phyloP scores from a whole-genome alignment of 768 basidiomycete genomes.

The Leucosporidium scottii region DNA sequence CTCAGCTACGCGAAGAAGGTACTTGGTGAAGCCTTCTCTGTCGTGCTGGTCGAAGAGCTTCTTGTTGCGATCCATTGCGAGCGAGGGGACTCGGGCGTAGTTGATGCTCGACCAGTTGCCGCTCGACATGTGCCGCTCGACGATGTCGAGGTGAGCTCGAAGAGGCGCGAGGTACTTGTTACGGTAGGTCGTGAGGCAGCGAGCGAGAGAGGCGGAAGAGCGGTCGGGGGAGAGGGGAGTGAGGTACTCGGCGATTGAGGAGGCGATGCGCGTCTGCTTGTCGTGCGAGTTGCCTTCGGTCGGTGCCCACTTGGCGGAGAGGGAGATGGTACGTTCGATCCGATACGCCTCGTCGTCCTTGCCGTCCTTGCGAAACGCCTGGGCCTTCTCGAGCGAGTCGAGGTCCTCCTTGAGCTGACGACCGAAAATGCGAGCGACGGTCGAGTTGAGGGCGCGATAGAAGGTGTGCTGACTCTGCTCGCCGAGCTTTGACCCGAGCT shows the following conservation, averaged over 20 bases:
- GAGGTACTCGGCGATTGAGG: slow-evolving; percentile 5
- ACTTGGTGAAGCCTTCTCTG: slow-evolving; percentile 51
- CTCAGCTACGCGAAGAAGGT: slow-evolving; percentile 53
- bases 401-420: slow-evolving; percentile 31
- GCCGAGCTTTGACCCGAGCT: neutral
- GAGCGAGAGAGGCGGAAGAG: neutral
- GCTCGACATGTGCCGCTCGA: slow-evolving; percentile 59
- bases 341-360: neutral
- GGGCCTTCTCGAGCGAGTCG: slow-evolving; percentile 20
- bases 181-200: slow-evolving; percentile 43
- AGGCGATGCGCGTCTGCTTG: neutral
- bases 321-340: slow-evolving; percentile 21
- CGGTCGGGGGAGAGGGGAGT: neutral
- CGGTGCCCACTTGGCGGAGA: slow-evolving; percentile 37
- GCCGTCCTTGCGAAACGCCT: neutral
- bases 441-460: slow-evolving; percentile 14
- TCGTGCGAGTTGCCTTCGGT: slow-evolving; percentile 32
- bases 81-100: slow-evolving; percentile 56
- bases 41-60: slow-evolving; percentile 56
- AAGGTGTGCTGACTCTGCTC: neutral
- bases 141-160: slow-evolving; percentile 47
- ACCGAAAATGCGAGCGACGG: slow-evolving; percentile 31
- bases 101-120: slow-evolving; percentile 47
- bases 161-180: slow-evolving; percentile 57
- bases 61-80: slow-evolving; percentile 58